Evolutionary conservation across 176 grass and related monocot species (phyloP).

Genomic region (Cenchrus americanus): DNA sequence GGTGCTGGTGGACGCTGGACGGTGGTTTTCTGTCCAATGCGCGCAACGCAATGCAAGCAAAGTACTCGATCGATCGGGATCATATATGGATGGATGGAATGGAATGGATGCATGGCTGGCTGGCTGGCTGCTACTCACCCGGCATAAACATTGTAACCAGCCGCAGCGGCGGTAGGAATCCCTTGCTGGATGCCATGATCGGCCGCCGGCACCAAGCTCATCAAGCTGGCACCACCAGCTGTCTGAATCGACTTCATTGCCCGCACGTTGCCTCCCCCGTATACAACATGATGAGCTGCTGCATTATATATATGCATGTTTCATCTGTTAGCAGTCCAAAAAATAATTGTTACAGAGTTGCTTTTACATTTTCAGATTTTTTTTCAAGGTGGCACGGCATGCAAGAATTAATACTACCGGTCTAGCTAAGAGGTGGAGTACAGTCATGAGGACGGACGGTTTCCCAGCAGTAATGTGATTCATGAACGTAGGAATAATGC

Average conservation of each 20-base stretch:
- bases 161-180: slow-evolving; percentile 35
- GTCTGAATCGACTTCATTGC: slow-evolving; percentile 51
- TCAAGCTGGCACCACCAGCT: slow-evolving; percentile 39
- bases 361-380: neutral
- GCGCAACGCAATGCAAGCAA: neutral
- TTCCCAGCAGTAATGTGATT: neutral
- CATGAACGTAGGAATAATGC: neutral
- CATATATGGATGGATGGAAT: too few relatives aligned
- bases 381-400: neutral
- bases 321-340: neutral
- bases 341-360: neutral
- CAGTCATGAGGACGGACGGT: neutral
- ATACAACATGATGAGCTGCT: slow-evolving; percentile 21
- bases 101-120: neutral
- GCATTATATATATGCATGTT: neutral
- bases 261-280: slow-evolving; percentile 42
- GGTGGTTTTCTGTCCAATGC: too few relatives aligned
- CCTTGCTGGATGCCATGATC: slow-evolving; percentile 61
- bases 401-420: neutral
- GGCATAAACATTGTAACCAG: slow-evolving; percentile 45
- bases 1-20: too few relatives aligned
- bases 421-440: neutral
- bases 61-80: neutral
- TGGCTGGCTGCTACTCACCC: slow-evolving; percentile 30
- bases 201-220: slow-evolving; percentile 36